A percentile compares a stretch with the other conserved stretches of the same genome.
Conservation (phyloP, 2,329 filamentous ascomycete species). For the Colletotrichum nymphaeae region DNA sequence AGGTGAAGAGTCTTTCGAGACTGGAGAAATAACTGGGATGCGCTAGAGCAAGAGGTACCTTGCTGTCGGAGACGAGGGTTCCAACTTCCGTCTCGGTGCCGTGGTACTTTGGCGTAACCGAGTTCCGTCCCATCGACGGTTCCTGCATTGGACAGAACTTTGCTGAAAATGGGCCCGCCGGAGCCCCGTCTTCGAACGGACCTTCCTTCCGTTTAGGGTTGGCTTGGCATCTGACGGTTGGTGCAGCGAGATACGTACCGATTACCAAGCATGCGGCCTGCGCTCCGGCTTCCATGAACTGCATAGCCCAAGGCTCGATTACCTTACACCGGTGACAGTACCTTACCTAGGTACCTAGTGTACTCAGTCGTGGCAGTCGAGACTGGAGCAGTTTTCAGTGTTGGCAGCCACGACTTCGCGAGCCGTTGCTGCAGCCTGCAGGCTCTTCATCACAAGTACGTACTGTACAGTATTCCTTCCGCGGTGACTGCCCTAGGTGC, state of each 20-base stretch:
- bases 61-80: neutral
- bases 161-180: conserved; percentile 6
- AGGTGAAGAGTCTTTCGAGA: neutral
- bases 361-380: neutral
- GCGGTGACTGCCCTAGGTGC: neutral
- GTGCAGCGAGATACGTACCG: neutral
- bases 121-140: neutral
- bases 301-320: neutral
- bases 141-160: conserved; percentile 9
- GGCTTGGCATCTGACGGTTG: neutral
- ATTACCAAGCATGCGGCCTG: neutral
- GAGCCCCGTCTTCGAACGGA: conserved; percentile 15
- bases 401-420: neutral
- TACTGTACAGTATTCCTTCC: neutral
- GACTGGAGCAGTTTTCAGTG: neutral
- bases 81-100: neutral
- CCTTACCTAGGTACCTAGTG: too few relatives aligned
- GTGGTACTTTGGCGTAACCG: neutral
- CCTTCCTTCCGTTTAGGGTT: conserved; percentile 17
- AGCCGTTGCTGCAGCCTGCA: neutral
- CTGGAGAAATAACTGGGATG: conserved; percentile 5
- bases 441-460: neutral
- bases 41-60: neutral
- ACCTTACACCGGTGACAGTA: too few relatives aligned
- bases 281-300: neutral